A percentile compares a stretch with the other conserved stretches of the same genome.
Evolutionary conservation across 1,284 basidiomycete genomes (phyloP).

Genomic region (Takashimella koratensis): DNA sequence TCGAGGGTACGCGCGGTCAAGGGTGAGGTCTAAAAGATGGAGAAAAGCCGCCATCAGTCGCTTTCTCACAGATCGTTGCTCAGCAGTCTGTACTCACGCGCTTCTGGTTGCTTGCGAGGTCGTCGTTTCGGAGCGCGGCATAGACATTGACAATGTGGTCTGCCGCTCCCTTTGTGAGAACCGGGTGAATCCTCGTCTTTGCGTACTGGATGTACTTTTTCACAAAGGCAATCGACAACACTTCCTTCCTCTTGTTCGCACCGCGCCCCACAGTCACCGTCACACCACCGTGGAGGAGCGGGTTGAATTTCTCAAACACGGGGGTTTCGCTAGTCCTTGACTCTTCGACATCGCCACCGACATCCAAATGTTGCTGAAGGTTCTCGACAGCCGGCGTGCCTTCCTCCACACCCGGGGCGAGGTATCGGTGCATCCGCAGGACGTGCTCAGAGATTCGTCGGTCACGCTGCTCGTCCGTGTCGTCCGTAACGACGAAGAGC

Average conservation of each 20-base stretch:
- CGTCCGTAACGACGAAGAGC: slow-evolving; percentile 96
- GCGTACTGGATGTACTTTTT: slow-evolving; percentile 99
- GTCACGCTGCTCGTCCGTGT: slow-evolving; percentile 92
- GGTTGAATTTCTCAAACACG: slow-evolving; percentile 95
- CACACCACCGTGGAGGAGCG: slow-evolving; percentile 84
- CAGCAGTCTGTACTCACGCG: too few relatives aligned
- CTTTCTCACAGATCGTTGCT: too few relatives aligned
- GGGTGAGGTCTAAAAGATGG: slow-evolving; percentile 95
- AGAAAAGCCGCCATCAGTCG: too few relatives aligned
- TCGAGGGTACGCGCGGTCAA: slow-evolving; percentile 98
- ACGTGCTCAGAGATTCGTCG: slow-evolving; percentile 97
- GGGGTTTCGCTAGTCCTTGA: slow-evolving; percentile 62
- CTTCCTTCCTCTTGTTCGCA: slow-evolving; percentile 65
- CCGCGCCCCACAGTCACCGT: slow-evolving; percentile 59
- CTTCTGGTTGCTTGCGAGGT: slow-evolving; percentile 84
- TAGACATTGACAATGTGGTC: slow-evolving; percentile 94
- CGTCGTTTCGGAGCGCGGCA: slow-evolving; percentile 86
- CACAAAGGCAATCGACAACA: slow-evolving; percentile 88
- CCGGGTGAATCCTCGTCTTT: slow-evolving; percentile 80
- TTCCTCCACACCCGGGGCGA: slow-evolving; percentile 94
- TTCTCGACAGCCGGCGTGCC: slow-evolving; percentile 76
- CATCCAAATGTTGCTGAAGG: slow-evolving; percentile 77
- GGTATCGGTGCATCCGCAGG: slow-evolving; percentile 92
- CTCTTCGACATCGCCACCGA: slow-evolving; percentile 63
- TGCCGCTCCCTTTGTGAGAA: slow-evolving; percentile 85